A percentile compares a stretch with the other conserved stretches of the same genome.
These are phyloP conservation scores for Wallacemonas sp. DNA, from an alignment of 208 protist genomes.

Conservation along the genomic window DNA sequence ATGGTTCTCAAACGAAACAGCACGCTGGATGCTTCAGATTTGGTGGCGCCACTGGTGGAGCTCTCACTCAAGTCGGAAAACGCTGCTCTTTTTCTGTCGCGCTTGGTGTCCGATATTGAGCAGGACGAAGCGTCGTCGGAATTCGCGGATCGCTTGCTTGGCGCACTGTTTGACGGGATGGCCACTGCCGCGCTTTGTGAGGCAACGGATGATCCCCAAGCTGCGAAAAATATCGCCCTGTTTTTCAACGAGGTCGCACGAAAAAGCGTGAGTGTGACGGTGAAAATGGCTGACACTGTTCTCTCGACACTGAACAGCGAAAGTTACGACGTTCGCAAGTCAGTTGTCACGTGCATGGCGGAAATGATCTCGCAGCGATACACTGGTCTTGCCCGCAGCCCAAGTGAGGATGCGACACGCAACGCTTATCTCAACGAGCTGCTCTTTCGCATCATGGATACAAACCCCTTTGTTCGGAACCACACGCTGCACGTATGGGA, in stretches of 20 bases:
- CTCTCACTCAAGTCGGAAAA: slow-evolving; percentile 70
- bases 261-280: slow-evolving; percentile 74
- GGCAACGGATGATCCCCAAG: slow-evolving; percentile 35
- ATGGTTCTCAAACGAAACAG: slow-evolving; percentile 46
- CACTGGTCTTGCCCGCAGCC: slow-evolving; percentile 42
- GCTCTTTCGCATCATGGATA: slow-evolving; percentile 82
- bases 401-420: slow-evolving; percentile 38
- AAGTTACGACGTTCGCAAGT: slow-evolving; percentile 86
- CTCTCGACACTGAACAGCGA: slow-evolving; percentile 70
- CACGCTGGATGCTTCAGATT: slow-evolving; percentile 37
- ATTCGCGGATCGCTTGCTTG: slow-evolving; percentile 38
- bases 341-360: slow-evolving; percentile 73
- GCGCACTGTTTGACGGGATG: slow-evolving; percentile 65
- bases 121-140: slow-evolving; percentile 33
- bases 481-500: slow-evolving; percentile 83
- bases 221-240: slow-evolving; percentile 72
- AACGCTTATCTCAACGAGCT: slow-evolving; percentile 79
- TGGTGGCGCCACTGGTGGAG: slow-evolving; percentile 77
- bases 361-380: slow-evolving; percentile 87
- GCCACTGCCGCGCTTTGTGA: slow-evolving; percentile 60
- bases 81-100: slow-evolving; percentile 70
- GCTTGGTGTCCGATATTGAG: slow-evolving; percentile 76
- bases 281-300: slow-evolving; percentile 56
- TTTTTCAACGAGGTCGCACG: slow-evolving; percentile 81
- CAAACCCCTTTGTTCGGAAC: slow-evolving; percentile 88